Evolutionary conservation across 257 asterid genomes (phyloP), one percentile per base, ranked within the genome.

Genomic region (Petunia axillaris): DNA sequence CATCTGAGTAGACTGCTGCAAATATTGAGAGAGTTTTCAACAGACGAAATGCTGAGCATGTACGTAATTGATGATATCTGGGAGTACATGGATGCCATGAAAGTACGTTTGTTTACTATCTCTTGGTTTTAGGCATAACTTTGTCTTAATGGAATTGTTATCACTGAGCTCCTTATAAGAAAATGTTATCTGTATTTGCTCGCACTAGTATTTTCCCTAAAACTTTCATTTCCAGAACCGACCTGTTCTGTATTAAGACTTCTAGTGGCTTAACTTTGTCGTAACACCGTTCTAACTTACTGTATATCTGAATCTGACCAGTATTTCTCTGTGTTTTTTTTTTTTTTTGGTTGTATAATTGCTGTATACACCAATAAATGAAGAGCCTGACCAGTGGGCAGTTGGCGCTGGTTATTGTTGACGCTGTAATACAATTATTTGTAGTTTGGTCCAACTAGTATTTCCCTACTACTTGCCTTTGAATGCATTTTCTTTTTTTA

Each of bases 21-120:
- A 86, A 96, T 96, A 84, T 90, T 96, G 66, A 92, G 90, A 84
- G 98, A 96, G 85, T 96, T 96, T 82, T 87, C 98, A 60, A 86
- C 97, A 3, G 99, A 96, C 70, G 97, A 93, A 79, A 90, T 94
- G 83, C 88, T 96, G 86, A 90, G 95, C 85, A 89, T 91, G 68
- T 96, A 94, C 74, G 99, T 96, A 83, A 96, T 96, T 58, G 99
- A 96, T 62, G 99, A 94, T 85, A 91, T 96, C 83, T 96, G 98
- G 99, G 99, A 94, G 81, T 96, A 94, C 92, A 96, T 96, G 99
- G 94, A 85, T 81, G 98, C 98, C 85, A 94, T 96, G 98, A 96
- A 92, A 88, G 99, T 96, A 88, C 15, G 97, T 83, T 76, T 50
- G 55, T 77, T 62, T 57, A 64, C 67, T 80, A 48, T 48, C 59